Evolutionary conservation across 768 basidiomycete species (phyloP).

Genomic region (Lentinula boryana): DNA sequence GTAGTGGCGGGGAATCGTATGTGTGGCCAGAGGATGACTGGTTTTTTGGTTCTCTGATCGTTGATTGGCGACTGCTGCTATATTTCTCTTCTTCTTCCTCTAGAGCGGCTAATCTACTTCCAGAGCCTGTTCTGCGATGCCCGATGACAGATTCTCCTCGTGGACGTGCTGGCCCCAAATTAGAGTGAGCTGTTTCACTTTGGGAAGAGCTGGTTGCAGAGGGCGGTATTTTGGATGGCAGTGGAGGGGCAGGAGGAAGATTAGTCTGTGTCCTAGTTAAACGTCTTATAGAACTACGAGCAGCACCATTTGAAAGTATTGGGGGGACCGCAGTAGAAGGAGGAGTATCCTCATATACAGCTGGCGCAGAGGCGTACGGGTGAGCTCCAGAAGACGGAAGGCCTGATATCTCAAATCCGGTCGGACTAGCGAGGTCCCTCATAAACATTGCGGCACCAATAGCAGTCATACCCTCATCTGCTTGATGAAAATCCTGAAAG

Average conservation of each 20-base stretch:
- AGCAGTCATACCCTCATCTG: conserved; percentile 27
- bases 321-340: conserved; percentile 16
- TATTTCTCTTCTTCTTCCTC: conserved; percentile 48
- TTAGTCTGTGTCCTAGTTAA: conserved; percentile 50
- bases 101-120: conserved; percentile 50
- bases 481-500: conserved; percentile 16
- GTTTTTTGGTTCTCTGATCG: neutral
- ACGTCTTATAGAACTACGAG: conserved; percentile 30
- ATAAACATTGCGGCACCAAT: conserved; percentile 45
- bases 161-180: conserved; percentile 31
- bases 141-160: conserved; percentile 41
- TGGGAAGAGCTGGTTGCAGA: conserved; percentile 38
- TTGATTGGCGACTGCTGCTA: conserved; percentile 24
- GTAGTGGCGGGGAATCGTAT: conserved; percentile 59
- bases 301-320: conserved; percentile 22
- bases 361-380: conserved; percentile 42
- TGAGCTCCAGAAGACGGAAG: conserved; percentile 22
- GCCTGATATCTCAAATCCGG: conserved; percentile 15
- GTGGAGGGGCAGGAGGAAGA: conserved; percentile 61
- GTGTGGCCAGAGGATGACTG: conserved; percentile 20
- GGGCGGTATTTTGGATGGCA: conserved; percentile 55
- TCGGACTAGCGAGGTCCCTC: conserved; percentile 27
- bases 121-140: conserved; percentile 53
- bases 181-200: conserved; percentile 20
- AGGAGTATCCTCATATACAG: conserved; percentile 27